These are phyloP conservation scores for Geotrichum histeridarum DNA, from an alignment of 1,139 yeast genomes.

Conservation along the genomic window DNA sequence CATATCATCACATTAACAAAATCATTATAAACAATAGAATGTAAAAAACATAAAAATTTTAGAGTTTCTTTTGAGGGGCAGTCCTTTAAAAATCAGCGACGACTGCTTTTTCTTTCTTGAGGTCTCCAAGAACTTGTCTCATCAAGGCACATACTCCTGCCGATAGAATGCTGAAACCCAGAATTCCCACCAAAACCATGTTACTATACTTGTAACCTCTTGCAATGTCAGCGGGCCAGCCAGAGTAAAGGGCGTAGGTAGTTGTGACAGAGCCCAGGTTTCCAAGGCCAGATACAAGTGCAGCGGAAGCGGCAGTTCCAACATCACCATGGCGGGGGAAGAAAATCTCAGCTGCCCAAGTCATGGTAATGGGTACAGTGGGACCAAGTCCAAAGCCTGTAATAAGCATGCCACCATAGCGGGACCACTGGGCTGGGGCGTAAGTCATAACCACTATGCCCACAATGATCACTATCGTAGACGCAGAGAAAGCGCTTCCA, in stretches of 20 bases:
- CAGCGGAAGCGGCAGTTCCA: slow-evolving; percentile 78
- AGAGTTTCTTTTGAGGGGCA: too few species aligned
- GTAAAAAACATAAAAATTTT: too few species aligned
- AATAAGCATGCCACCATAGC: slow-evolving; percentile 73
- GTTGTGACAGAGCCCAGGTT: slow-evolving; percentile 81
- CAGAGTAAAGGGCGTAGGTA: slow-evolving; percentile 76
- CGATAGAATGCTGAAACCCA: slow-evolving; percentile 62
- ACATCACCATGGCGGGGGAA: slow-evolving; percentile 70
- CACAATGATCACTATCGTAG: slow-evolving; percentile 61
- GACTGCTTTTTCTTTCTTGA: slow-evolving; percentile 17
- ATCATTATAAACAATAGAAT: too few species aligned
- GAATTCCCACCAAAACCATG: slow-evolving; percentile 76
- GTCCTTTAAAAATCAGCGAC: slow-evolving; percentile 5
- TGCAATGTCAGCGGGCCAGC: slow-evolving; percentile 75
- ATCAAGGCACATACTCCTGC: slow-evolving; percentile 36
- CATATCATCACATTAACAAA: too few species aligned
- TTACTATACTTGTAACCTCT: slow-evolving; percentile 64
- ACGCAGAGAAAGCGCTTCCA: slow-evolving; percentile 54
- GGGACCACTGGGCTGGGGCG: slow-evolving; percentile 68
- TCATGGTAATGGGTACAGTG: slow-evolving; percentile 84
- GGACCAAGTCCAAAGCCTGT: slow-evolving; percentile 88
- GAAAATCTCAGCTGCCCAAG: slow-evolving; percentile 78
- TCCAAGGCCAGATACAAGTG: slow-evolving; percentile 79
- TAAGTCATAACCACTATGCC: slow-evolving; percentile 75
- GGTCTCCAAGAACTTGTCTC: slow-evolving; percentile 31